Conservation (phyloP, 768 basidiomycete genomes). For the Agrocybe praecox region DNA sequence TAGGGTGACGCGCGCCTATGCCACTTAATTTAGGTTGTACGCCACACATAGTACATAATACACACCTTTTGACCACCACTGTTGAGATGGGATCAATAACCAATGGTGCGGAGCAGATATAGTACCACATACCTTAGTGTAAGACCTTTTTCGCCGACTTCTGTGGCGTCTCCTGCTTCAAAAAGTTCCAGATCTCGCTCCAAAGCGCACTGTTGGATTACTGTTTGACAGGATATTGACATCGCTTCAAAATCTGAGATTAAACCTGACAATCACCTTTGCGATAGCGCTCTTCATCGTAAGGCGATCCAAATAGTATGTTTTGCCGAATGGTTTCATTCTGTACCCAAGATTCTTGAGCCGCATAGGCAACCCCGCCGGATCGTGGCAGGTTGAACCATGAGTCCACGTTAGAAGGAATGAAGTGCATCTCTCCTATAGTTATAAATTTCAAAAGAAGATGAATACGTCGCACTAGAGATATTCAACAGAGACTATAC, state of each 20-base stretch:
- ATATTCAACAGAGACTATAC: slow-evolving; percentile 4
- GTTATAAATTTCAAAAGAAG: neutral
- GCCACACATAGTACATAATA: neutral
- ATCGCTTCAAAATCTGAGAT: neutral
- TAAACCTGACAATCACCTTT: slow-evolving; percentile 27
- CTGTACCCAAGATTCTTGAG: slow-evolving; percentile 83
- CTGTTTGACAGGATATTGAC: neutral
- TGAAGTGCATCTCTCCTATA: slow-evolving; percentile 63
- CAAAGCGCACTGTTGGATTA: slow-evolving; percentile 61
- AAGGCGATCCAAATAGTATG: slow-evolving; percentile 74
- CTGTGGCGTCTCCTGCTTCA: slow-evolving; percentile 13
- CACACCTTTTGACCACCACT: slow-evolving; percentile 12
- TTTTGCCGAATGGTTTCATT: slow-evolving; percentile 81
- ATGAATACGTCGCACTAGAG: neutral
- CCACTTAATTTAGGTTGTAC: neutral
- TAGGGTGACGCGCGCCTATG: slow-evolving; percentile 44
- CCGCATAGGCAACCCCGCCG: slow-evolving; percentile 73
- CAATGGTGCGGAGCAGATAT: neutral
- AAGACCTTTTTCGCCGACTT: slow-evolving; percentile 14
- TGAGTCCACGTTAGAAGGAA: slow-evolving; percentile 47
- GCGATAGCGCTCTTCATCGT: slow-evolving; percentile 77
- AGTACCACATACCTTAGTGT: slow-evolving; percentile 7
- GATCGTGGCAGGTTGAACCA: slow-evolving; percentile 69
- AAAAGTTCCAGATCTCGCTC: slow-evolving; percentile 51
- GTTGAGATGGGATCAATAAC: neutral